A percentile compares a stretch with the other conserved stretches of the same genome.
These are phyloP conservation scores for Trematosphaeria pertusa DNA, from an alignment of 2,329 filamentous ascomycete genomes.

Conservation along the genomic window DNA sequence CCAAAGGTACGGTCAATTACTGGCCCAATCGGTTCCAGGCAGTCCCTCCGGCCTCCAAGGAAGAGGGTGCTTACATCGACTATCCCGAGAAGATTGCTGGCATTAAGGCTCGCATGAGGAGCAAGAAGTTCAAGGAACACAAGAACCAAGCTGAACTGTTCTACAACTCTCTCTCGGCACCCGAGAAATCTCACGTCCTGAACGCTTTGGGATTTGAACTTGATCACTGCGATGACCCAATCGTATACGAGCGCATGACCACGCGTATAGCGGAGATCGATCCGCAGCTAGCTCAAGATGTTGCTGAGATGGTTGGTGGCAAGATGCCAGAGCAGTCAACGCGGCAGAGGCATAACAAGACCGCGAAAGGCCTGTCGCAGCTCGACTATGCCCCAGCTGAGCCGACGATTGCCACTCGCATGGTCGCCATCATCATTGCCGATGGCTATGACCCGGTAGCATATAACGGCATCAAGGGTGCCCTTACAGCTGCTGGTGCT, in stretches of 20 bases:
- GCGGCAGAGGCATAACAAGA: conserved; percentile 70
- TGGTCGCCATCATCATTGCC: conserved; percentile 76
- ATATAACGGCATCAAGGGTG: conserved; percentile 70
- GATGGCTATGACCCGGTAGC: conserved; percentile 75
- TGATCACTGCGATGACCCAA: conserved; percentile 80
- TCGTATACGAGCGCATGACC: conserved; percentile 76
- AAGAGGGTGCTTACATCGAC: conserved; percentile 73
- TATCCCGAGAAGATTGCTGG: conserved; percentile 70
- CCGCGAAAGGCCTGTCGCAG: conserved; percentile 72
- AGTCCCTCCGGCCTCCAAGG: conserved; percentile 65
- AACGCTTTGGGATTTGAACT: conserved; percentile 73
- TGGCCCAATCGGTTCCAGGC: conserved; percentile 76
- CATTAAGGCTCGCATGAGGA: conserved; percentile 72
- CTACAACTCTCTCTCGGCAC: conserved; percentile 75
- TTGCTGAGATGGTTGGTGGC: conserved; percentile 74
- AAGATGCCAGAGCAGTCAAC: conserved; percentile 61
- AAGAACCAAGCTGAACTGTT: conserved; percentile 81
- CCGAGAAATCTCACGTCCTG: conserved; percentile 70
- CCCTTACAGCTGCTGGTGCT: conserved; percentile 67
- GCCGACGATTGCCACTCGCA: conserved; percentile 73
- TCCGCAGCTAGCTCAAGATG: conserved; percentile 69
- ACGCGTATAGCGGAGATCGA: conserved; percentile 76
- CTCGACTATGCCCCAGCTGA: conserved; percentile 68
- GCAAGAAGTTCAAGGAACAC: conserved; percentile 79
- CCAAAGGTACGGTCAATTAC: conserved; percentile 76